Evolutionary conservation across 305 asterid genomes (phyloP), one percentile per base, ranked within the genome.

Genomic region (Rubia peregrina): DNA sequence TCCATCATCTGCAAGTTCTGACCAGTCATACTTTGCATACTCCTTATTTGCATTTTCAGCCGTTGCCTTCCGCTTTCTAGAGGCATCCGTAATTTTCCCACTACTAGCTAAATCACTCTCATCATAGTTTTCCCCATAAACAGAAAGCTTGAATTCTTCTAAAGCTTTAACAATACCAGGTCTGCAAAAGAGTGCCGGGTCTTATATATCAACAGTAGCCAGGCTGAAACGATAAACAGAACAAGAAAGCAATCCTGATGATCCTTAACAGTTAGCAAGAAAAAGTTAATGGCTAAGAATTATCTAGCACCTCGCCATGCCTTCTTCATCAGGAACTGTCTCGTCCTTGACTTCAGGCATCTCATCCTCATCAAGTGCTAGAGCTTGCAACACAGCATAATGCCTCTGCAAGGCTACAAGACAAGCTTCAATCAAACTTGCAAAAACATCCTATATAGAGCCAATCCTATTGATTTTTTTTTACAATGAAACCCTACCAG

Each of bases 281-380:
- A 56, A 69, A 55, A 10, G 17, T 30, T 13, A 43, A 68, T 65
- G 67, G 49, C 36, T 33, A 44, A 61, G 26, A 22, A 68, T 68
- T 68, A 38, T 59, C 44, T 26, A 12, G 40, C 83, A 93, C 98
- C 97, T 84, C 78, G 92, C 77, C 85, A 93, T 77, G 75, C 98
- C 97, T 81, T 91, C 96, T 87, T 93, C 96, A 80, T 93, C 98
- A 16, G 97, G 98, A 80, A 91, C 86, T 48, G 98, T 93, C 83
- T 91, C 97, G 70, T 93, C 98, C 80, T 82, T 88, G 59, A 86
- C 77, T 42, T 90, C 96, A 51, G 98, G 98, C 87, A 93, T 86
- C 80, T 93, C 96, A 46, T 93, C 98, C 80, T 93, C 98, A 75
- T 89, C 95, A 74, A 93, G 83, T 43, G 98, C 98, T 56, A 93